Percentiles rank a stretch among this genome's conserved stretches.
Conservation (phyloP, 257 asterid species). For the Solanum dulcamara region DNA sequence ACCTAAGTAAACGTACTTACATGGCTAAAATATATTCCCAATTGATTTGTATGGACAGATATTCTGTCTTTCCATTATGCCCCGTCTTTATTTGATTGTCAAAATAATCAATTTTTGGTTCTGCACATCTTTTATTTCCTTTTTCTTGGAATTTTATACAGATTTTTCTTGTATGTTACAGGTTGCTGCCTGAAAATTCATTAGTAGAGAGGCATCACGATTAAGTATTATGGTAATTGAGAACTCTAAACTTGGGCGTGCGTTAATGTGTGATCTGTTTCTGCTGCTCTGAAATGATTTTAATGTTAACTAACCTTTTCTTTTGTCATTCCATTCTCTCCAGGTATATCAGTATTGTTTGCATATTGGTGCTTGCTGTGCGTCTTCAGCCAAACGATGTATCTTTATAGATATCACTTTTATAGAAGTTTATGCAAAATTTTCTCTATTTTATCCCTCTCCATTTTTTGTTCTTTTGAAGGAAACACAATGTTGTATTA, state of each 20-base stretch:
- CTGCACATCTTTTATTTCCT: background rate
- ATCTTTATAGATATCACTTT: background rate
- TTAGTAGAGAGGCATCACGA: background rate
- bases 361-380: background rate
- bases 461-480: background rate
- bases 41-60: background rate
- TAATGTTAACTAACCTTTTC: background rate
- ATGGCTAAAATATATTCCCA: background rate
- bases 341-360: background rate
- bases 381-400: background rate
- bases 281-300: background rate
- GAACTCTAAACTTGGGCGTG: background rate
- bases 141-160: background rate
- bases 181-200: slow-evolving; percentile 32
- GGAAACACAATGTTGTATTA: background rate
- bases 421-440: background rate
- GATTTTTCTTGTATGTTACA: background rate
- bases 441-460: background rate
- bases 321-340: background rate
- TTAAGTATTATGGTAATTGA: background rate
- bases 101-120: background rate
- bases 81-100: background rate
- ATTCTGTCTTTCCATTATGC: background rate
- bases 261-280: background rate
- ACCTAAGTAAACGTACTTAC: background rate